Base-by-base conservation (phyloP, 2,329 filamentous ascomycete species). In the Cordyceps fumosorosea region DNA sequence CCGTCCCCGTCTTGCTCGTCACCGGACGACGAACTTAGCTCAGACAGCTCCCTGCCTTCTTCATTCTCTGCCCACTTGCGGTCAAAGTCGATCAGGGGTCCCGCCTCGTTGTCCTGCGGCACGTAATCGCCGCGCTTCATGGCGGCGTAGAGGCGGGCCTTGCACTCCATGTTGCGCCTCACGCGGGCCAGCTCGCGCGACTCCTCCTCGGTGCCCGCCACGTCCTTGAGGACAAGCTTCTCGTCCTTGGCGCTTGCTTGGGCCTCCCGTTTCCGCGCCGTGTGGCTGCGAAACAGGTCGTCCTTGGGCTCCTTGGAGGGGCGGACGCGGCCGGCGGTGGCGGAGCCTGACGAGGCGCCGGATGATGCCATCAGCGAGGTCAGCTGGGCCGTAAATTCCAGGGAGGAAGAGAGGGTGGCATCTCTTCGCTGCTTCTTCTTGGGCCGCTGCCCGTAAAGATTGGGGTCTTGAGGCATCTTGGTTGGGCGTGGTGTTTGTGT, bases 81-180 rank as follows among this genome's bases (percentile, higher is more conserved):
- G 75, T 98, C 95, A 74, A 99, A 99, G 76, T 99, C 93, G 3
- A 99, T 89, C 29, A 96, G 83, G 26, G 84, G 82, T 67, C 87
- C 84, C 48, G 84, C 78, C 67, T 84, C 79, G 70, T 88, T 84
- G 66, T 89, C 84, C 61, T 82, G 82, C 18, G 83, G 80, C n/a
- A 90, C 79, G 74, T 90, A 87, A 70, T 96, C 88, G n/a, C 93
- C 93, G 40, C 90, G 84, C 75, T 96, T 96, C 85, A 99, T 88
- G 44, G 90, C 89, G 7, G 89, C 87, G 75, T 99, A 99, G 2
- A 95, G 77, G 5, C 89, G 84, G 3, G 90, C 91, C 75, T 99
- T 99, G 76, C 92, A 89, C 71, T 96, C 88, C 88, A 99, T 90
- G 70, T 87, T 90, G 66, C 88, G 84, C 73, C 88, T 89, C 24